These are phyloP conservation scores for Lecanoromycetidae sp. DNA, from an alignment of 2,329 filamentous ascomycete species.

Conservation along the genomic window DNA sequence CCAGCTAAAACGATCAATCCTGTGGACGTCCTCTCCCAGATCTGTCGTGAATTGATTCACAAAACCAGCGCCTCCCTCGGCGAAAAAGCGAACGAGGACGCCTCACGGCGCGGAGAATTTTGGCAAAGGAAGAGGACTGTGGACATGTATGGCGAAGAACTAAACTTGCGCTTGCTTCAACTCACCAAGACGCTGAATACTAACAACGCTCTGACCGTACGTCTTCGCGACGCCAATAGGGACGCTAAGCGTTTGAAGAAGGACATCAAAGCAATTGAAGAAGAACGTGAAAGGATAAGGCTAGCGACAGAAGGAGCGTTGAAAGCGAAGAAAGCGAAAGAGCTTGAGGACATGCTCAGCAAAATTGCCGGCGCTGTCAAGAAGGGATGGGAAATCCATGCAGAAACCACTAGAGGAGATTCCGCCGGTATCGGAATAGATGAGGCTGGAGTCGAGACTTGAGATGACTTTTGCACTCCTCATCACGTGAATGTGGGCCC, in stretches of 20 bases:
- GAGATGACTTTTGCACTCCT: too few relatives aligned
- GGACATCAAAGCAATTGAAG: conserved; percentile 1
- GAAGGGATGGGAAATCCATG: conserved; percentile 13
- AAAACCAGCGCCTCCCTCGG: conserved; percentile 4
- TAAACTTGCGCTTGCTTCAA: conserved; percentile 5
- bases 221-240: not conserved
- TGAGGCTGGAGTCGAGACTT: too few relatives aligned
- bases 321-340: not conserved
- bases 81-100: not conserved
- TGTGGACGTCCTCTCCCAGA: conserved; percentile 13
- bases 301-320: not conserved
- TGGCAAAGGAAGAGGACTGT: not conserved
- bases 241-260: conserved; percentile 8
- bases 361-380: conserved; percentile 8
- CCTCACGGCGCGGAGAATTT: not conserved
- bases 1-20: conserved; percentile 5
- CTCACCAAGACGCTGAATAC: conserved; percentile 4
- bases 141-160: conserved; percentile 6
- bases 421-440: too few relatives aligned
- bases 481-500: too few relatives aligned
- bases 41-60: conserved; percentile 10
- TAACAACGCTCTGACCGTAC: conserved; percentile 1
- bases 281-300: not conserved
- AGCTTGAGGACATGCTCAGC: conserved; percentile 8
- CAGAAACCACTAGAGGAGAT: too few relatives aligned